phyloP scores from a whole-genome alignment of 106 monocot species.

The Allium cepa region DNA sequence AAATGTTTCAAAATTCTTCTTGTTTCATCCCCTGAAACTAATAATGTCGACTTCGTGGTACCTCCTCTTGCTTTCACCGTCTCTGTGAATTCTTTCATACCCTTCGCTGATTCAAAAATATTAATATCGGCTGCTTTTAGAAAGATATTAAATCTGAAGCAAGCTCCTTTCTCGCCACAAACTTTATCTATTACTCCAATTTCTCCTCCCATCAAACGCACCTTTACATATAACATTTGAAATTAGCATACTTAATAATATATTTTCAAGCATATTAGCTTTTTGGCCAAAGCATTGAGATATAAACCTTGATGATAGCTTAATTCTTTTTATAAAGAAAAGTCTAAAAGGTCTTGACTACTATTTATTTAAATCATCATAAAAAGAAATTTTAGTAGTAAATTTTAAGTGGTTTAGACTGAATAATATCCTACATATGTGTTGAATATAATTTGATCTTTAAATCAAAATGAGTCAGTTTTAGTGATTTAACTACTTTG shows the following conservation, averaged over 20 bases:
- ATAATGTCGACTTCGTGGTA: slow-evolving; percentile 12
- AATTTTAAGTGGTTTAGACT: no score
- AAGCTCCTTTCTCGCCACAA: slow-evolving; percentile 51
- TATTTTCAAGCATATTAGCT: no score
- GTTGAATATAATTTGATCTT: no score
- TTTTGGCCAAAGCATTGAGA: no score
- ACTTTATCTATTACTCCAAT: slow-evolving; percentile 74
- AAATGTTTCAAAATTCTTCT: slow-evolving; percentile 37
- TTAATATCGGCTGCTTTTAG: slow-evolving; percentile 29
- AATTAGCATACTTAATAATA: not conserved
- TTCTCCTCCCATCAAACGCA: slow-evolving; percentile 86
- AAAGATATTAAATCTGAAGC: slow-evolving; percentile 83
- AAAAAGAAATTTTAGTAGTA: not conserved
- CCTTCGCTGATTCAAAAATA: not conserved
- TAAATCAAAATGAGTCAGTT: no score
- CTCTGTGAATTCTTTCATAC: slow-evolving; percentile 9
- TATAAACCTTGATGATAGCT: no score
- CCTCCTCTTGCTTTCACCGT: slow-evolving; percentile 17
- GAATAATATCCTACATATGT: no score
- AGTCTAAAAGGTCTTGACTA: no score
- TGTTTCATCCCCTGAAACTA: slow-evolving; percentile 49
- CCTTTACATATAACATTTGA: slow-evolving; percentile 27
- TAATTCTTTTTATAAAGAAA: no score
- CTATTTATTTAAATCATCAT: not conserved
- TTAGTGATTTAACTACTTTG: no score